Evolutionary conservation across 2,329 filamentous ascomycete genomes (phyloP).

Genomic region (Pestalotiopsis sp.): DNA sequence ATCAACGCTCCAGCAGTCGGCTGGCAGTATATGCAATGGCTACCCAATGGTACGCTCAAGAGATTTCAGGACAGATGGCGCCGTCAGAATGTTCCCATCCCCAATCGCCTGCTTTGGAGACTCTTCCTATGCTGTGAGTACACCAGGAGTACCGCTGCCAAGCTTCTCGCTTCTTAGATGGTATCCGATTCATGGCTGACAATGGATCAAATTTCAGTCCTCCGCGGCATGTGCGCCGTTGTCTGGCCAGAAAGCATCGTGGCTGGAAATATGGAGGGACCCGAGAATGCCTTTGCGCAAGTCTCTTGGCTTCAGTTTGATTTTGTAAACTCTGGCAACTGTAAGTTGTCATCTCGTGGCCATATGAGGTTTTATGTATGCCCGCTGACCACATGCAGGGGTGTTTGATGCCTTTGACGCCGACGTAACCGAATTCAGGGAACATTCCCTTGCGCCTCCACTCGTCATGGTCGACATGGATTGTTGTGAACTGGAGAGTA

Average conservation of each 20-base stretch:
- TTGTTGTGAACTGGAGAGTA: not conserved
- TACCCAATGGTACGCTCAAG: not conserved
- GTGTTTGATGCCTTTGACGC: not conserved
- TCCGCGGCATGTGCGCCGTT: not conserved
- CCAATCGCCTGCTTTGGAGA: not conserved
- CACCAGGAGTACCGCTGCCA: not conserved
- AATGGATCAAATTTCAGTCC: not conserved
- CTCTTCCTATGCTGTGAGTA: not conserved
- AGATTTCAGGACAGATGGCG: not conserved
- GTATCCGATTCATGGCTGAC: not conserved
- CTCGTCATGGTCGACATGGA: not conserved
- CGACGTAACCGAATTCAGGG: not conserved
- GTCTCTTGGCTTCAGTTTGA: not conserved
- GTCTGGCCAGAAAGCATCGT: not conserved
- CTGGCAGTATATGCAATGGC: not conserved
- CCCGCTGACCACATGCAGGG: not conserved
- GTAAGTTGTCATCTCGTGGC: not conserved
- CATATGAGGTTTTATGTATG: not conserved
- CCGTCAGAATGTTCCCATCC: not conserved
- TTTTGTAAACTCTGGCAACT: not conserved
- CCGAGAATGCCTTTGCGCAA: not conserved
- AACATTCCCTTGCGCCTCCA: not conserved
- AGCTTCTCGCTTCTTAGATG: not conserved
- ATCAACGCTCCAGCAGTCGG: not conserved
- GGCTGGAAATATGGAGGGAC: not conserved